Evolutionary conservation across 2,329 filamentous ascomycete species (phyloP).

Genomic region (Stachybotrys chlorohalonatus): DNA sequence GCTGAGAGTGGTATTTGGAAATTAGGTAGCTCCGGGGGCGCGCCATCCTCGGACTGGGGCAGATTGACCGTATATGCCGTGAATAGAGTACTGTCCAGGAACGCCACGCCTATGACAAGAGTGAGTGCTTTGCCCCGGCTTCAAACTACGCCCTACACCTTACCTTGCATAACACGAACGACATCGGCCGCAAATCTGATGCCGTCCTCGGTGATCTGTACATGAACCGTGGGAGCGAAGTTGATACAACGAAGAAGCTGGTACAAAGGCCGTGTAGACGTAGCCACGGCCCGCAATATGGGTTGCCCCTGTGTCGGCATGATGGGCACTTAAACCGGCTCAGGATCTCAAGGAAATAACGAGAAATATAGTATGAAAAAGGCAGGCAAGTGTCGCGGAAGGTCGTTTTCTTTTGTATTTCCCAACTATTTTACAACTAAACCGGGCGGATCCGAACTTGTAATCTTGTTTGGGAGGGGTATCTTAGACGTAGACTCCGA

Average conservation of each 20-base stretch:
- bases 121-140: constrained; percentile 3
- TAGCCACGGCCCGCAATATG: constrained; percentile 67
- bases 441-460: constrained; percentile 10
- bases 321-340: background rate
- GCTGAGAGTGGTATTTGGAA: constrained; percentile 86
- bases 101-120: constrained; percentile 41
- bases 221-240: constrained; percentile 48
- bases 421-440: constrained; percentile 28
- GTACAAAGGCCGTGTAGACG: constrained; percentile 67
- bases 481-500: constrained; percentile 92
- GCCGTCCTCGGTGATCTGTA: constrained; percentile 75
- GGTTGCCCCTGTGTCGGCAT: constrained; percentile 31
- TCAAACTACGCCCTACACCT: constrained; percentile 7
- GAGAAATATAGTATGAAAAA: constrained; percentile 6
- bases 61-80: constrained; percentile 69
- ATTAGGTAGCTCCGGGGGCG: constrained; percentile 42
- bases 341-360: constrained; percentile 5
- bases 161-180: constrained; percentile 84
- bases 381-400: constrained; percentile 14
- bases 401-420: constrained; percentile 16
- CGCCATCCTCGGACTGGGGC: constrained; percentile 24
- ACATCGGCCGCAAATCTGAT: constrained; percentile 85
- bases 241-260: constrained; percentile 50
- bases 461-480: constrained; percentile 27
- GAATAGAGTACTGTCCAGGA: constrained; percentile 84